A percentile compares a stretch with the other conserved stretches of the same genome.
phyloP scores from a whole-genome alignment of 2,329 filamentous ascomycete genomes.

The Aspergillus pseudoterreus region DNA sequence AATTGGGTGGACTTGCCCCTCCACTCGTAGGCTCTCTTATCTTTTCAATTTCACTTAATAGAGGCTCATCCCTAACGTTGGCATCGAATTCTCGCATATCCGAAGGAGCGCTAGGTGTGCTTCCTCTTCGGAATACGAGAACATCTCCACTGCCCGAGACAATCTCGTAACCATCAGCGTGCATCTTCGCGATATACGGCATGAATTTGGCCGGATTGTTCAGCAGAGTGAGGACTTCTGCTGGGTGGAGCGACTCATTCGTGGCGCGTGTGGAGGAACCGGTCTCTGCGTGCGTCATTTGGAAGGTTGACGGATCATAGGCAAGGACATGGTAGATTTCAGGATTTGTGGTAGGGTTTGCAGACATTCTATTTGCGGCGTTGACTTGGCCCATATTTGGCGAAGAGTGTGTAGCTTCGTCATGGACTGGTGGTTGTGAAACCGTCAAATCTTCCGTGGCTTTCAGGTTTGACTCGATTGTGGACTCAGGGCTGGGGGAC shows the following conservation, averaged over 20 bases:
- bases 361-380: neutral
- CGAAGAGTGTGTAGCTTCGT: neutral
- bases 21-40: neutral
- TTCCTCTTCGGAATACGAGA: conserved; percentile 35
- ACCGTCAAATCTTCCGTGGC: neutral
- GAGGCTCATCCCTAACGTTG: conserved; percentile 2
- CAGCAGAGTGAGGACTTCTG: conserved; percentile 35
- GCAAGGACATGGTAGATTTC: conserved; percentile 34
- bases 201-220: conserved; percentile 41
- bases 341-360: neutral
- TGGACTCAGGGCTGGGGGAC: neutral
- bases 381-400: neutral
- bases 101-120: neutral
- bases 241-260: conserved; percentile 21
- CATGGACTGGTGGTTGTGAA: neutral
- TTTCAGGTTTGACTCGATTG: neutral
- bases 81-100: neutral
- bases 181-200: conserved; percentile 36
- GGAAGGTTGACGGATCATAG: conserved; percentile 30
- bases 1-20: neutral
- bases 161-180: conserved; percentile 40
- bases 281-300: conserved; percentile 30
- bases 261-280: conserved; percentile 27
- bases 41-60: conserved; percentile 1
- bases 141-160: conserved; percentile 40